These are phyloP conservation scores for Phytopythium mirpurense DNA, from an alignment of 352 stramenopile species.

Conservation along the genomic window DNA sequence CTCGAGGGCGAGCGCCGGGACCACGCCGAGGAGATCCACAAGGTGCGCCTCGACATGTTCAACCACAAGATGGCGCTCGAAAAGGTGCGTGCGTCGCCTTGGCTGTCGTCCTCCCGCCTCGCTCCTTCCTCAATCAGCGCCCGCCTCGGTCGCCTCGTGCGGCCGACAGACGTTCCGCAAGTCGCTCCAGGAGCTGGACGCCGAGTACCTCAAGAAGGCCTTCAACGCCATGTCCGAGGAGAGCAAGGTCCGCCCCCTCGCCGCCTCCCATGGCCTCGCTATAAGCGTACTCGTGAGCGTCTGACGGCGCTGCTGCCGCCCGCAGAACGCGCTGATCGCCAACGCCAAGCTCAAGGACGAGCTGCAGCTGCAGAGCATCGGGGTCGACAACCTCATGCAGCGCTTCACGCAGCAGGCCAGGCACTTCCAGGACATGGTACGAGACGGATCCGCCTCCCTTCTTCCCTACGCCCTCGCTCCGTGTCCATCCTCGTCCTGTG, in stretches of 20 bases:
- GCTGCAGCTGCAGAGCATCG: conserved; percentile 69
- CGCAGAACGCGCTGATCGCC: conserved; percentile 63
- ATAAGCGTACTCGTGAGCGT: too few relatives aligned
- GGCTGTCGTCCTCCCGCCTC: neutral
- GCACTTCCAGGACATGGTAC: conserved; percentile 66
- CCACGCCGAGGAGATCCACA: conserved; percentile 71
- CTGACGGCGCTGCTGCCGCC: neutral
- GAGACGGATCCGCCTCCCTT: neutral
- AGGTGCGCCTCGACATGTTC: conserved; percentile 77
- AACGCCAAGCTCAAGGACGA: conserved; percentile 83
- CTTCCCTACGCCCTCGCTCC: neutral
- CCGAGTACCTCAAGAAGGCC: conserved; percentile 75
- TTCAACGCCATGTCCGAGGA: conserved; percentile 82
- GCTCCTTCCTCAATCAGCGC: too few relatives aligned
- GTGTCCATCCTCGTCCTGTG: too few relatives aligned
- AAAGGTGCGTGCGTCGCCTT: conserved; percentile 51
- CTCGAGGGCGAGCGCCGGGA: conserved; percentile 57
- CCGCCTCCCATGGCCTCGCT: too few relatives aligned
- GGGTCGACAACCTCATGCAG: conserved; percentile 78
- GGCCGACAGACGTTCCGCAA: conserved; percentile 57
- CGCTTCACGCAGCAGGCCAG: conserved; percentile 62
- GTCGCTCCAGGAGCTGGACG: conserved; percentile 66
- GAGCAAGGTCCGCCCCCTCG: conserved; percentile 78
- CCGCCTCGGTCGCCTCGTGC: neutral
- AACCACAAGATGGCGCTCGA: conserved; percentile 84